phyloP scores from a whole-genome alignment of 495 filamentous ascomycete species.

The Penicillium maclennaniae region DNA sequence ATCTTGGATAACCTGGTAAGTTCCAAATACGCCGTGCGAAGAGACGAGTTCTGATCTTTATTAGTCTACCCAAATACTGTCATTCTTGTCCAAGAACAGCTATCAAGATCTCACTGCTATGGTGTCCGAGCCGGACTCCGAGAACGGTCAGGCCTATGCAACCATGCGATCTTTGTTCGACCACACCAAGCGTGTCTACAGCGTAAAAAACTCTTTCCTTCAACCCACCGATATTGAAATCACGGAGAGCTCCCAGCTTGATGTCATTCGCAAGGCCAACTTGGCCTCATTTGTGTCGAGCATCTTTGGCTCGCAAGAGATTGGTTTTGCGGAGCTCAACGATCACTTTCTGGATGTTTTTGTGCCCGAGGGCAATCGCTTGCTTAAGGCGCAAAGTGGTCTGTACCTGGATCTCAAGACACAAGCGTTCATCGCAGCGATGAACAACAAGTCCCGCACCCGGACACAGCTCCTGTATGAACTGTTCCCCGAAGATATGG shows the following conservation, averaged over 20 bases:
- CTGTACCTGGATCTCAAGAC: constrained; percentile 83
- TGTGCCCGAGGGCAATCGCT: constrained; percentile 66
- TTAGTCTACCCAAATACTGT: constrained; percentile 67
- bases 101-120: constrained; percentile 72
- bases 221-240: constrained; percentile 69
- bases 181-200: constrained; percentile 76
- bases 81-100: constrained; percentile 62
- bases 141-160: constrained; percentile 75
- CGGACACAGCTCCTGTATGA: constrained; percentile 66
- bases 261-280: constrained; percentile 81
- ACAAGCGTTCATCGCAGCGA: constrained; percentile 73
- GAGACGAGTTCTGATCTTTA: constrained; percentile 3
- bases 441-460: constrained; percentile 59
- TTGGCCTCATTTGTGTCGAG: constrained; percentile 80
- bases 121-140: constrained; percentile 67
- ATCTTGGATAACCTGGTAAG: constrained; percentile 70
- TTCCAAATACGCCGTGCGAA: background rate
- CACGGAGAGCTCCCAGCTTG: constrained; percentile 60
- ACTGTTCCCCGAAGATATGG: constrained; percentile 69
- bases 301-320: constrained; percentile 78
- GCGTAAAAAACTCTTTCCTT: constrained; percentile 64
- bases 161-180: constrained; percentile 78
- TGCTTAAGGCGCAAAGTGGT: constrained; percentile 67
- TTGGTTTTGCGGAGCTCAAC: constrained; percentile 77
- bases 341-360: constrained; percentile 83